These are phyloP conservation scores for Filosporella fistucella DNA, from an alignment of 495 filamentous ascomycete genomes.

Conservation along the genomic window DNA sequence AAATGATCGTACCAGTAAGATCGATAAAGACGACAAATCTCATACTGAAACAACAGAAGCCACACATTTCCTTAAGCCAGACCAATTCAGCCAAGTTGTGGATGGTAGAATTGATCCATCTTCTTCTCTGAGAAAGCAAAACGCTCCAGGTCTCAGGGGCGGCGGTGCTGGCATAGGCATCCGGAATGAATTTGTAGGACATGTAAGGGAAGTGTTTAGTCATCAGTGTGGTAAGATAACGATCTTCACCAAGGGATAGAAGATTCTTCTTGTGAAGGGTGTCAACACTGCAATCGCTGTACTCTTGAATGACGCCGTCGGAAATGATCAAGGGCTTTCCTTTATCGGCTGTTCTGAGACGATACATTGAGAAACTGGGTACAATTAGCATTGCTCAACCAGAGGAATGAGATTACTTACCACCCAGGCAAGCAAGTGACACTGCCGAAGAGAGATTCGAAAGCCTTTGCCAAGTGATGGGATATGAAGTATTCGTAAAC, in stretches of 20 bases:
- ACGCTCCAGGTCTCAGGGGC: conserved; percentile 93
- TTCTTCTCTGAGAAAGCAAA: conserved; percentile 86
- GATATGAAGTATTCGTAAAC: conserved; percentile 99
- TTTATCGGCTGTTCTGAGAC: conserved; percentile 84
- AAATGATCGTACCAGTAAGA: conserved; percentile 87
- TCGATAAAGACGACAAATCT: conserved; percentile 96
- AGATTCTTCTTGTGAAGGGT: conserved; percentile 99
- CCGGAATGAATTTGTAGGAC: conserved; percentile 93
- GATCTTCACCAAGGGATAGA: conserved; percentile 91
- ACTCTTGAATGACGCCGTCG: conserved; percentile 80
- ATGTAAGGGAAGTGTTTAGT: conserved; percentile 93
- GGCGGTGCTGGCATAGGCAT: conserved; percentile 87
- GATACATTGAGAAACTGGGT: conserved; percentile 95
- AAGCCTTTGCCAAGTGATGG: conserved; percentile 89
- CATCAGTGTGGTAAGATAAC: conserved; percentile 95
- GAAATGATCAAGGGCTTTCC: conserved; percentile 91
- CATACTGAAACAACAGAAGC: conserved; percentile 99
- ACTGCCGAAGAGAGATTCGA: conserved; percentile 91
- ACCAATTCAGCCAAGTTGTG: conserved; percentile 93
- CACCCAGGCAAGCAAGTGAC: conserved; percentile 98
- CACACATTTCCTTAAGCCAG: conserved; percentile 84
- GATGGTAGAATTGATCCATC: conserved; percentile 98
- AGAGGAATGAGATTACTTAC: conserved; percentile 53
- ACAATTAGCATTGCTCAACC: conserved; percentile 21
- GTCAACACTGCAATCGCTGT: conserved; percentile 82